Base-by-base conservation (phyloP, 495 filamentous ascomycete species). In the Hyaloscypha variabilis region DNA sequence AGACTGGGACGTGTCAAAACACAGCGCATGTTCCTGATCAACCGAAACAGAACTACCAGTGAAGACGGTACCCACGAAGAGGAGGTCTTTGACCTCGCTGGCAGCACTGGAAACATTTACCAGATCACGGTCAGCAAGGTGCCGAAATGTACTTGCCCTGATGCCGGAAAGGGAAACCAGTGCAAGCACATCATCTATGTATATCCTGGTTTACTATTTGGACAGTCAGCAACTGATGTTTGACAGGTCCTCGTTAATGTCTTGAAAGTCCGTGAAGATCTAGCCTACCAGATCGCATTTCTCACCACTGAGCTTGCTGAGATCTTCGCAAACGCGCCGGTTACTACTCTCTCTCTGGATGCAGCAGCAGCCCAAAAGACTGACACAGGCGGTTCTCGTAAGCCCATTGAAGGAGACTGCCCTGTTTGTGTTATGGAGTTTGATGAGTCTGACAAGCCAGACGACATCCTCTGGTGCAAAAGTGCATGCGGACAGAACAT, bases 51-150 rank as follows among this genome's bases (percentile, higher is more conserved):
- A 53, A 63, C 29, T 13, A 53, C 34, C 2, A 66, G 64, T 59
- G 52, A 14, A 8, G 63, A 64, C 59, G 63, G 57, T 2, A 59
- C 61, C 21, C 29, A 69, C 50, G 78, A 79, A 8, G 72, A 77
- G 42, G 81, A 83, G 65, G 77, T 70, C 1, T 85, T 94, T 68
- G 83, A 89, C 39, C 77, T 96, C 56, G 88, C 88, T 17, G 92
- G 92, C 26, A 83, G 88, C 8, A 91, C 88, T 3, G 91, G 91
- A 6, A 92, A 93, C 69, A 77, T 94, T 54, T 96, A 96, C 77
- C 85, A 77, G 11, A 76, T 83, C 24, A 69, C 70, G 19, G 72
- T 84, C 46, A 70, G 75, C 2, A 87, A 81, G 28, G 70, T 80
- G 42, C 90, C 90, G 0, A 74, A 51, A n/a, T 96, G 92, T 74